Conservation (phyloP, 257 asterid genomes). For the Solanum rostratum region DNA sequence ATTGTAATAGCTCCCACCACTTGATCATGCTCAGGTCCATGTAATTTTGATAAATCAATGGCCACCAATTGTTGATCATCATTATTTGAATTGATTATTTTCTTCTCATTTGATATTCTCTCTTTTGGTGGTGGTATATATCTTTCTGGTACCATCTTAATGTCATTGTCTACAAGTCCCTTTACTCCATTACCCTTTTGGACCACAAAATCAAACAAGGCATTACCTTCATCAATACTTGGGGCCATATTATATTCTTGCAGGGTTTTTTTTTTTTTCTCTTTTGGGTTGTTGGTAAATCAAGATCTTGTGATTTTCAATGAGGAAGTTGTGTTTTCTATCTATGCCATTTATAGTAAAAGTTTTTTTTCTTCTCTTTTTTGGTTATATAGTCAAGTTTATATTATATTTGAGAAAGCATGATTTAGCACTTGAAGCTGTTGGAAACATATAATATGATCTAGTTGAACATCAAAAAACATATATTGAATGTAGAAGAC, state of each 20-base stretch:
- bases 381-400: not conserved
- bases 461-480: not conserved
- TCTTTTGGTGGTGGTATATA: slow-evolving; percentile 19
- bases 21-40: slow-evolving; percentile 19
- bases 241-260: slow-evolving; percentile 7
- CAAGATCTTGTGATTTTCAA: not conserved
- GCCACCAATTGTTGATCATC: not conserved
- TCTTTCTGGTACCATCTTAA: slow-evolving; percentile 10
- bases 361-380: not conserved
- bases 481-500: not conserved
- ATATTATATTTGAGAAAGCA: not conserved
- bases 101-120: slow-evolving; percentile 1
- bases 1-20: slow-evolving; percentile 13
- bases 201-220: slow-evolving; percentile 20
- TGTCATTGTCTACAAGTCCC: slow-evolving; percentile 20
- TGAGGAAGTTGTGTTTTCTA: not conserved
- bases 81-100: not conserved
- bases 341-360: not conserved
- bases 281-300: not conserved
- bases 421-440: not conserved
- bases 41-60: slow-evolving; percentile 19
- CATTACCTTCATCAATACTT: not conserved
- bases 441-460: not conserved
- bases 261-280: not conserved
- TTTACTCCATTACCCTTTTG: slow-evolving; percentile 24